Evolutionary conservation across 2,329 filamentous ascomycete species (phyloP).

Genomic region (Cytospora chrysosperma): DNA sequence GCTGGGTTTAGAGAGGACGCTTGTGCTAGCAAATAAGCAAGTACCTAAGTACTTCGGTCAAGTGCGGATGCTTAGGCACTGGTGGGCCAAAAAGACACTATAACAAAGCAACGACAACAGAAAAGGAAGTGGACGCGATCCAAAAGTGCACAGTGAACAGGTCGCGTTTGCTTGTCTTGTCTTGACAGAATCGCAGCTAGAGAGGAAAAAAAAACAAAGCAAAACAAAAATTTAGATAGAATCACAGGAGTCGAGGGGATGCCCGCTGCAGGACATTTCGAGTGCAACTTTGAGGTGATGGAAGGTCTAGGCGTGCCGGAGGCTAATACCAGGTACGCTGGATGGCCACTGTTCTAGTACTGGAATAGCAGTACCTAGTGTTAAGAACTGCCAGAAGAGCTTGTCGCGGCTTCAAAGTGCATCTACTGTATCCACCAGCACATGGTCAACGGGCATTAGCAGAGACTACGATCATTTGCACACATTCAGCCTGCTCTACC

Average conservation of each 20-base stretch:
- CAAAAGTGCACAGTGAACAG: not conserved
- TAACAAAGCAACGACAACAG: not conserved
- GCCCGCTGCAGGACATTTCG: not conserved
- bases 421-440: not conserved
- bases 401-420: not conserved
- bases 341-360: not conserved
- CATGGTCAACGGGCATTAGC: not conserved
- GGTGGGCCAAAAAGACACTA: not conserved
- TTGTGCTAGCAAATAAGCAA: no score
- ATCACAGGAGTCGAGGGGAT: not conserved
- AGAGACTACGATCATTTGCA: not conserved
- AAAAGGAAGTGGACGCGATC: not conserved
- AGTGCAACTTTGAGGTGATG: not conserved
- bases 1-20: not conserved
- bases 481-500: not conserved
- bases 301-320: not conserved
- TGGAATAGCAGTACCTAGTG: not conserved
- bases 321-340: not conserved
- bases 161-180: not conserved
- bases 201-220: not conserved
- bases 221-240: slow-evolving; percentile 5
- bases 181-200: slow-evolving; percentile 7
- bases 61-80: no score
- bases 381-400: not conserved
- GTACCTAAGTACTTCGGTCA: no score